A percentile compares a stretch with the other conserved stretches of the same genome.
Conservation (phyloP, 441 rosid genomes). For the Brassica hybrid region DNA sequence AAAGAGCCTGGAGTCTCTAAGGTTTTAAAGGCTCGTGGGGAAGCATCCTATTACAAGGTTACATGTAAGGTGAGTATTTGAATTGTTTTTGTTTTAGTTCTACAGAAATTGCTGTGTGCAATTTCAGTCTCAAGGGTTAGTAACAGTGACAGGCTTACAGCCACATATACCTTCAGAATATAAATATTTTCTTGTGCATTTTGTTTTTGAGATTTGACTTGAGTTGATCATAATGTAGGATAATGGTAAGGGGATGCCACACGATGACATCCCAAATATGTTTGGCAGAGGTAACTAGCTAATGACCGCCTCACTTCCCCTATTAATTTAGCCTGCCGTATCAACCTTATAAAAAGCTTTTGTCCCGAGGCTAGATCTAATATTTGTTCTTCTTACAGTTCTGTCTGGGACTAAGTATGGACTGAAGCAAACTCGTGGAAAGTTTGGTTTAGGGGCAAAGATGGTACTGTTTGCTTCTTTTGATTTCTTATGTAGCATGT, state of each 20-base stretch:
- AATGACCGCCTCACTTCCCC: too few species aligned
- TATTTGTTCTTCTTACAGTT: conserved; percentile 56
- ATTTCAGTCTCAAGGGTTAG: conserved; percentile 5
- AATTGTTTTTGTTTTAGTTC: too few species aligned
- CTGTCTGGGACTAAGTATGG: conserved; percentile 99
- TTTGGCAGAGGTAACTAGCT: conserved; percentile 82
- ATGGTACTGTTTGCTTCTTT: conserved; percentile 61
- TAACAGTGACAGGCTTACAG: too few species aligned
- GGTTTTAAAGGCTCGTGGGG: conserved; percentile 85
- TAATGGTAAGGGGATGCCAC: conserved; percentile 99
- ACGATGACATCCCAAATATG: conserved; percentile 99
- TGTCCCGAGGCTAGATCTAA: conserved; percentile 28
- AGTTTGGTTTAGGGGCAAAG: conserved; percentile 99
- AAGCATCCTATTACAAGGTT: conserved; percentile 92
- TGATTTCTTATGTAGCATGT: not conserved
- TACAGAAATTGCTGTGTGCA: too few species aligned
- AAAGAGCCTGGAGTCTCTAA: conserved; percentile 74
- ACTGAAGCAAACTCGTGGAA: conserved; percentile 97
- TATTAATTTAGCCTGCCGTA: too few species aligned
- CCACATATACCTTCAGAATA: not conserved
- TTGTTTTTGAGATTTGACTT: conserved; percentile 25
- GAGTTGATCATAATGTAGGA: conserved; percentile 60
- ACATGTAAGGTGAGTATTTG: conserved; percentile 82
- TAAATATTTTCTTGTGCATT: too few species aligned
- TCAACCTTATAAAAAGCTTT: conserved; percentile 14